Base-by-base conservation (phyloP, 2,329 filamentous ascomycete genomes). In the Fonsecaea nubica region DNA sequence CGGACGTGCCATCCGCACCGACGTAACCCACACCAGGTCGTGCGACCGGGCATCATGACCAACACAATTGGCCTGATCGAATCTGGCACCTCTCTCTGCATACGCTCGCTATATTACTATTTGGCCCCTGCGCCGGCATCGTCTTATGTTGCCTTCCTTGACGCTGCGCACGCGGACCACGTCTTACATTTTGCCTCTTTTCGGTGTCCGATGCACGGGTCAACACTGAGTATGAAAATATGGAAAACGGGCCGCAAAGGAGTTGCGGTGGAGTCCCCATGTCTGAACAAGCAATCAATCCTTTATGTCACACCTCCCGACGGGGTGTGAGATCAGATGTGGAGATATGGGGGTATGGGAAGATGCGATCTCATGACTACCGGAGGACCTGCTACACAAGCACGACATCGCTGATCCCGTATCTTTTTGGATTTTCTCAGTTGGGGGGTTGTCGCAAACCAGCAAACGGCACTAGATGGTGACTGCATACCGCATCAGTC, bases 391-490 rank as follows among this genome's bases (percentile, higher is more conserved):
- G 40, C 32, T 9, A 36, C 38, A 21, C 58, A 40, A 38, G 48
- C 48, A 33, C 18, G 33, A 33, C 9, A 50, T 35, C 30, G 25
- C 57, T 6, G 57, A 18, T 61, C 45, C 58, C 48, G 33, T 48
- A 12, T 42, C 35, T 54, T 42, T 15, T 52, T 21, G 42, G 30
- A 45, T 21, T 60, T 30, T 35, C 53, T 33, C 32, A 50, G 53
- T 18, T 18, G 42, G n/a, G 15, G 18, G 25, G 21, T 12, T 35
- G 35, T 30, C 50, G 32, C 48, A 38, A 25, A 61, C 58, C 18
- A 53, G 38, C 33, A 21, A 54, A 38, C 13, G 40, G 45, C 48
- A 48, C 58, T 61, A 61, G 25, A 61, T 54, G 58, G 45, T 61
- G 58, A 61, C 58, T 61, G 40, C 38, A 59, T 59, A 59, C 30